Percentiles rank a stretch among this genome's conserved stretches.
Conservation (phyloP, 2,329 filamentous ascomycete species). For the Aspergillus brasiliensis region DNA sequence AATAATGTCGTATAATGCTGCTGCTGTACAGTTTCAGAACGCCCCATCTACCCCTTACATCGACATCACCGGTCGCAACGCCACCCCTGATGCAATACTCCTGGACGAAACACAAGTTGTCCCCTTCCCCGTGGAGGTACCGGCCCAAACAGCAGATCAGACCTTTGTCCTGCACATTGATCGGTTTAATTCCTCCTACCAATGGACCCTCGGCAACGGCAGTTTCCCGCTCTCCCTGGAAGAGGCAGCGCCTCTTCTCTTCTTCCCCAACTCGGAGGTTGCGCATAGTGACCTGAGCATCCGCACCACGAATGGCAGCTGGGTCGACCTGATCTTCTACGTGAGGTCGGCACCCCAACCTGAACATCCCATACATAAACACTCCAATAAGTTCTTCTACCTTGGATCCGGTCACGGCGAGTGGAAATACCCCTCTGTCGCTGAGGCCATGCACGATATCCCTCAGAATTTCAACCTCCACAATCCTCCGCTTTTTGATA, state of each 20-base stretch:
- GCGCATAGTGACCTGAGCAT: conserved; percentile 51
- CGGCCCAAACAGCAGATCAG: conserved; percentile 19
- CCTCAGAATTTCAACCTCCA: conserved; percentile 60
- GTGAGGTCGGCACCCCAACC: conserved; percentile 51
- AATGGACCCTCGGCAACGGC: conserved; percentile 53
- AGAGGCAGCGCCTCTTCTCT: conserved; percentile 50
- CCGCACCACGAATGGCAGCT: conserved; percentile 50
- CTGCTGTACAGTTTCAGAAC: neutral
- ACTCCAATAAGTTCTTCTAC: conserved; percentile 62
- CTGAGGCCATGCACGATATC: conserved; percentile 51
- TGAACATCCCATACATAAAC: conserved; percentile 66
- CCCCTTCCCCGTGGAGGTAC: conserved; percentile 20
- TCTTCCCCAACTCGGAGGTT: conserved; percentile 39
- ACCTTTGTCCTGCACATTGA: too few species aligned
- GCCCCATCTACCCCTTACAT: too few species aligned
- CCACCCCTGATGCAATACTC: too few species aligned
- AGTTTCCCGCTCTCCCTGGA: conserved; percentile 44
- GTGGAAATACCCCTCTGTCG: conserved; percentile 58
- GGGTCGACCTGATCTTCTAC: conserved; percentile 59
- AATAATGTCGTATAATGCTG: conserved; percentile 45
- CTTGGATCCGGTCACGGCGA: conserved; percentile 55
- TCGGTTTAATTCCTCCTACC: conserved; percentile 42
- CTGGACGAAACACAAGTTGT: too few species aligned
- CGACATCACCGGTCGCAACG: too few species aligned
- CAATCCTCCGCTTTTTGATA: conserved; percentile 58